phyloP scores from a whole-genome alignment of 2,329 filamentous ascomycete genomes.

The Aspergillus udagawae region DNA sequence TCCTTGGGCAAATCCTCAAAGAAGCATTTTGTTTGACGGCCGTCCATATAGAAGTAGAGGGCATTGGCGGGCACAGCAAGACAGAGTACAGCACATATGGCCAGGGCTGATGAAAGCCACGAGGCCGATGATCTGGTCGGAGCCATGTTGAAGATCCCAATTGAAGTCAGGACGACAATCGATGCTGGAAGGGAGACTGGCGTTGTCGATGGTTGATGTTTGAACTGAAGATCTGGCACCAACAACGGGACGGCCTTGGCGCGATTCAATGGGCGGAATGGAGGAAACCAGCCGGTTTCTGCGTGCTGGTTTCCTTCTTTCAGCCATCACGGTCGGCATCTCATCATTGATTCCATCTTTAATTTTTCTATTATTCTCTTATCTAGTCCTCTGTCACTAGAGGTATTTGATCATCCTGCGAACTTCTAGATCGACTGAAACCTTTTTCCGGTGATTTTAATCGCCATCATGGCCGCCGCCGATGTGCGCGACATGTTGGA shows the following conservation, averaged over 20 bases:
- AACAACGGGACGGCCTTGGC: conserved; percentile 19
- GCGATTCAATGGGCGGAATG: conserved; percentile 10
- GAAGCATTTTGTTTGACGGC: conserved; percentile 85
- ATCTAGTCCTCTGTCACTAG: background rate
- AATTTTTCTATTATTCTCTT: background rate
- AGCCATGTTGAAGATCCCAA: conserved; percentile 27
- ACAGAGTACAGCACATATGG: conserved; percentile 63
- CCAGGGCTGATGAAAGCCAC: conserved; percentile 45
- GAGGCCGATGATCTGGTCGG: conserved; percentile 31
- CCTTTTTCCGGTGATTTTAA: background rate
- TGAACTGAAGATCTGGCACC: conserved; percentile 21
- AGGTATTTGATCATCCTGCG: background rate
- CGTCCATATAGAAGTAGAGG: conserved; percentile 94
- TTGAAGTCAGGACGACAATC: background rate
- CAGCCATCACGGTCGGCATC: background rate
- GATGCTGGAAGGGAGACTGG: background rate
- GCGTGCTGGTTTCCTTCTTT: background rate
- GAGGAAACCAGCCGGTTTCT: background rate
- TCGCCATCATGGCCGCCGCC: conserved; percentile 61
- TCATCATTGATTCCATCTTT: background rate
- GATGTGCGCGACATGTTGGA: conserved; percentile 89
- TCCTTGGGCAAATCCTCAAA: conserved; percentile 97
- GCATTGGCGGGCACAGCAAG: conserved; percentile 65
- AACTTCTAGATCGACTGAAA: background rate
- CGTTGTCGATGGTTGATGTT: conserved; percentile 5